Conservation (phyloP, 495 filamentous ascomycete genomes). For the Penicillium malachiteum region DNA sequence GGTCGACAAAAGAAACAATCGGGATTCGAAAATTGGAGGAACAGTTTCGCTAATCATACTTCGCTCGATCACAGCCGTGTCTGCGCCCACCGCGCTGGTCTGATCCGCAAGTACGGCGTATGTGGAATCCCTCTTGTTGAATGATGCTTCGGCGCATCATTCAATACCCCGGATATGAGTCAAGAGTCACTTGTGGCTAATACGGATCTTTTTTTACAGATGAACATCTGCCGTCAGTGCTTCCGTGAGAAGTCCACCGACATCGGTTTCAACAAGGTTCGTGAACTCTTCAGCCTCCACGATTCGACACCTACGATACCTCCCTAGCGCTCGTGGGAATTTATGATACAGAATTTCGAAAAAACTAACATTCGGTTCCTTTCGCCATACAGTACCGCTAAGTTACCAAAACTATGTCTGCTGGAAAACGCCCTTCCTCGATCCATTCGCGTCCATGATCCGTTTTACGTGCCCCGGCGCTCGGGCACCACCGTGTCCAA, state of each 20-base stretch:
- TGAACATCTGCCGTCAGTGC: slow-evolving; percentile 99
- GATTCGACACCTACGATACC: too few relatives aligned
- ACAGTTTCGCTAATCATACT: slow-evolving; percentile 25
- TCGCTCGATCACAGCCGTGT: slow-evolving; percentile 68
- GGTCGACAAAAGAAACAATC: slow-evolving; percentile 9
- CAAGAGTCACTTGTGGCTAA: slow-evolving; percentile 18
- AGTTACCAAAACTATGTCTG: slow-evolving; percentile 35
- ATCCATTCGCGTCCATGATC: slow-evolving; percentile 40
- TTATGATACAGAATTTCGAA: too few relatives aligned
- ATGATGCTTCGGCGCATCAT: background rate
- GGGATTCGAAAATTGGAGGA: slow-evolving; percentile 6
- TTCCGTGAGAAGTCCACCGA: slow-evolving; percentile 95
- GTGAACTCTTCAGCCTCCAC: slow-evolving; percentile 20
- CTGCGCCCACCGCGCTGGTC: slow-evolving; percentile 90
- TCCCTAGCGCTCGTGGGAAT: too few relatives aligned
- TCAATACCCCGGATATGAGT: too few relatives aligned
- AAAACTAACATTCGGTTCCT: background rate
- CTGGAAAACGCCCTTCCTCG: slow-evolving; percentile 31
- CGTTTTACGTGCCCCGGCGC: slow-evolving; percentile 23
- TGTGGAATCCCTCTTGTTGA: slow-evolving; percentile 41
- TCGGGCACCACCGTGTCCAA: slow-evolving; percentile 21
- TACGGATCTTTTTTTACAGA: slow-evolving; percentile 28
- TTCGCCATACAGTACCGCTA: slow-evolving; percentile 51
- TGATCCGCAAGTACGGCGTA: slow-evolving; percentile 98
- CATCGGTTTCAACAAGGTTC: slow-evolving; percentile 95